Percentiles rank a stretch among this genome's conserved stretches.
These are phyloP conservation scores for Auriscalpium microsporum DNA, from an alignment of 768 basidiomycete genomes.

Conservation along the genomic window DNA sequence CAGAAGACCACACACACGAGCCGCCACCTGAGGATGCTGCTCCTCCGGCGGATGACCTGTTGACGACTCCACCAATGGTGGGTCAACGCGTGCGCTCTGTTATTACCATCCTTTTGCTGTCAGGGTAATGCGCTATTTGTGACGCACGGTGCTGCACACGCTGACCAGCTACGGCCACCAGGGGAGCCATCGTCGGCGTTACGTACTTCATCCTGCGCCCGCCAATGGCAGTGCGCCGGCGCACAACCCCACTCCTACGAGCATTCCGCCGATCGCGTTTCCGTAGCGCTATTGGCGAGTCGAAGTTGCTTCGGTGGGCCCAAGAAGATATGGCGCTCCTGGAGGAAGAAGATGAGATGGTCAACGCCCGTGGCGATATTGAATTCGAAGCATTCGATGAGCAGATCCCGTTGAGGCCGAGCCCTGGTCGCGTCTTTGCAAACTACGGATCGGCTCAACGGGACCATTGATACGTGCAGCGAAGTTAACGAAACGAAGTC, in stretches of 20 bases:
- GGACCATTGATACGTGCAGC: not conserved
- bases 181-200: not conserved
- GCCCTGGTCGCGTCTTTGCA: not conserved
- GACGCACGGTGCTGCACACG: no score
- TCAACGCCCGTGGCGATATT: slow-evolving; percentile 7
- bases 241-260: not conserved
- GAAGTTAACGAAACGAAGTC: not conserved
- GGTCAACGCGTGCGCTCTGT: not conserved
- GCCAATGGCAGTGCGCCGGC: not conserved
- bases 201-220: slow-evolving; percentile 5
- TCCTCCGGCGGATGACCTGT: slow-evolving; percentile 11
- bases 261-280: slow-evolving; percentile 4
- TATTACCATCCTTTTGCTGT: not conserved
- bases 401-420: slow-evolving; percentile 11
- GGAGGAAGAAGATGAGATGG: slow-evolving; percentile 15
- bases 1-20: slow-evolving; percentile 5
- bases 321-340: slow-evolving; percentile 9
- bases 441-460: slow-evolving; percentile 11
- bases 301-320: slow-evolving; percentile 11
- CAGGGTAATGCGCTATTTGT: not conserved
- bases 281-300: slow-evolving; percentile 3
- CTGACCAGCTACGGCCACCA: not conserved
- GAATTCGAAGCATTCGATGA: slow-evolving; percentile 2
- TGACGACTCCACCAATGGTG: not conserved
- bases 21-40: slow-evolving; percentile 1